A percentile compares a stretch with the other conserved stretches of the same genome.
These are phyloP conservation scores for Dryas integrifolia DNA, from an alignment of 331 rosid species.

Conservation along the genomic window DNA sequence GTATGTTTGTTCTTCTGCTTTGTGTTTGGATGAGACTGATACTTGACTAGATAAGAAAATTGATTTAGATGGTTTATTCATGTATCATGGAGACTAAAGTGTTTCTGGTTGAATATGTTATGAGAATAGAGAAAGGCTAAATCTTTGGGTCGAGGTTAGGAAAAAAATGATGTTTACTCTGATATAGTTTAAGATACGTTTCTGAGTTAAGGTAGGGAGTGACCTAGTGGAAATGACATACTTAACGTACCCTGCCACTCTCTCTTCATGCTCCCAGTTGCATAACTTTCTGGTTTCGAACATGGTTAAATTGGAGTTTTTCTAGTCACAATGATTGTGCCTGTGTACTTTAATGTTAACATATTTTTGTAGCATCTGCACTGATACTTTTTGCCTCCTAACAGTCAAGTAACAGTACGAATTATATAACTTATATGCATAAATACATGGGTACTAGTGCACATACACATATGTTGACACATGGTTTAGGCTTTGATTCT, in stretches of 20 bases:
- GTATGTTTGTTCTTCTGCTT: neutral
- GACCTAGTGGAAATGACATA: no score
- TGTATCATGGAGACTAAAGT: neutral
- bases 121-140: neutral
- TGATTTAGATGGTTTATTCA: neutral
- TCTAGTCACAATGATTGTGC: neutral
- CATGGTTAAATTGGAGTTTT: neutral
- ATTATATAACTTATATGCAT: neutral
- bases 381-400: neutral
- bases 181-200: neutral
- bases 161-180: neutral
- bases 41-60: neutral
- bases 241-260: no score
- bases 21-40: neutral
- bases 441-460: neutral
- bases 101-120: neutral
- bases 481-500: neutral
- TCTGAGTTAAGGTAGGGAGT: neutral
- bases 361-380: neutral
- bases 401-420: neutral
- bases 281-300: neutral
- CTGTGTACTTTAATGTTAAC: neutral
- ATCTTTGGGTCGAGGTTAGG: neutral
- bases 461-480: neutral
- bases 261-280: neutral